Evolutionary conservation across 768 basidiomycete genomes (phyloP), one percentile per base, ranked within the genome.

Genomic region (Tulasnella sp.): DNA sequence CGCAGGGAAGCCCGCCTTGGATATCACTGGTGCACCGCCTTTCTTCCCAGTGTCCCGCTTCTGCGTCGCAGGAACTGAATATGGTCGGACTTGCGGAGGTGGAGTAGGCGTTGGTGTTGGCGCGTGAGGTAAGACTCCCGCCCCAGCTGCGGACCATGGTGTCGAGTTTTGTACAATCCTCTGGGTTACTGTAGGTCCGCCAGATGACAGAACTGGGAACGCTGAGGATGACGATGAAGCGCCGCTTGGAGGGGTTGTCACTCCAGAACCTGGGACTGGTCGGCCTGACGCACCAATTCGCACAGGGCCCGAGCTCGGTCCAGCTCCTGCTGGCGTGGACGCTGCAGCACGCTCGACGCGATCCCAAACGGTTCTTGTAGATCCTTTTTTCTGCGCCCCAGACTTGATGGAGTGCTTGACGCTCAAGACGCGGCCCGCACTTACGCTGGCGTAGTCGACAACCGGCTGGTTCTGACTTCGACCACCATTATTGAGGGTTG

Each of bases 331-430:
- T 74, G 75, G 69, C 15, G 76, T 72, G 2, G 75, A 73, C 0
- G 73, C 68, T 0, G 91, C 93, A 0, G 89, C 92, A 62, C 80
- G 80, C 5, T 89, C 92, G 24, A 95, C 91, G 15, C 92, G 83
- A 64, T 92, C 89, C 83, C 80, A 90, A 0, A 95, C 78, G 62
- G 84, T 80, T 52, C 84, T 76, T 1, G 85, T 82, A 2, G 81
- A 50, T 7, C 49, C 49, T 3, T 64, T 55, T 75, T 61, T 77
- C 75, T 10, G 80, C 1, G 81, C 77, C 8, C 80, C 77, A 0
- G 80, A 73, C 1, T 80, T 75, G 0, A 87, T 86, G 1, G 80
- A 79, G 60, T 88, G 80, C 69, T 93, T 92, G 34, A 85, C 88
- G 65, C 86, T 88, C 58, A 96, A 75, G 32, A 91, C 85, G 2